Percentiles rank a stretch among this genome's conserved stretches.
Evolutionary conservation across 2,329 filamentous ascomycete genomes (phyloP).

Genomic region (Pseudogymnoascus sp.): DNA sequence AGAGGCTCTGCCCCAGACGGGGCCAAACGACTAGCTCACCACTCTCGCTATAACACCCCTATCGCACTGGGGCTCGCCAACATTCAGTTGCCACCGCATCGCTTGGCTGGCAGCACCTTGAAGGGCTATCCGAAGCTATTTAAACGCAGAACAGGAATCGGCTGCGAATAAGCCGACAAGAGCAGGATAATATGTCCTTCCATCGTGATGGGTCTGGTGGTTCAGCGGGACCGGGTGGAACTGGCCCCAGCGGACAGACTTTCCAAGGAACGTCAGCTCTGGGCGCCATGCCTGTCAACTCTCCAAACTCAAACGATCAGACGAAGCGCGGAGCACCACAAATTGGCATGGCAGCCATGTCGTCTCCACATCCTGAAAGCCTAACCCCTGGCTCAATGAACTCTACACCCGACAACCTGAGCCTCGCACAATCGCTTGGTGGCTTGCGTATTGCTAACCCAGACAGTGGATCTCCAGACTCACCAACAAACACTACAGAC

Average conservation of each 20-base stretch:
- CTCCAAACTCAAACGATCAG: neutral
- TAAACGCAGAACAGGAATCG: neutral
- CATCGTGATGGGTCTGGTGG: neutral
- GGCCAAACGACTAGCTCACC: constrained; percentile 1
- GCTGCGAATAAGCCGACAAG: neutral
- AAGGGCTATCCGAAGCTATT: constrained; percentile 1
- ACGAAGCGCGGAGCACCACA: constrained; percentile 3
- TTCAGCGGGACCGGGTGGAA: neutral
- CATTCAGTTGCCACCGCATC: neutral
- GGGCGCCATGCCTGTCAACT: neutral
- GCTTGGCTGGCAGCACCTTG: constrained; percentile 2
- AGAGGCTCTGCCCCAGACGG: constrained; percentile 4
- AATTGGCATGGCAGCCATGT: constrained; percentile 1
- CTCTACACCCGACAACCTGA: constrained; percentile 83
- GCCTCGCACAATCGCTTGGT: constrained; percentile 84
- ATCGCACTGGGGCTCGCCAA: neutral
- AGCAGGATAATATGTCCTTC: neutral
- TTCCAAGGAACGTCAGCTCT: neutral
- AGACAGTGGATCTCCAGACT: constrained; percentile 49
- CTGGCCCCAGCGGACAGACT: neutral
- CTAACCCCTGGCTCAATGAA: constrained; percentile 1
- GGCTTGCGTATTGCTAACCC: constrained; percentile 96
- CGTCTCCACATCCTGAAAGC: neutral
- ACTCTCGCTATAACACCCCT: neutral
- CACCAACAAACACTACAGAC: constrained; percentile 15